Evolutionary conservation across 2,329 filamentous ascomycete species (phyloP).

Genomic region (Trichophaea hybrida): DNA sequence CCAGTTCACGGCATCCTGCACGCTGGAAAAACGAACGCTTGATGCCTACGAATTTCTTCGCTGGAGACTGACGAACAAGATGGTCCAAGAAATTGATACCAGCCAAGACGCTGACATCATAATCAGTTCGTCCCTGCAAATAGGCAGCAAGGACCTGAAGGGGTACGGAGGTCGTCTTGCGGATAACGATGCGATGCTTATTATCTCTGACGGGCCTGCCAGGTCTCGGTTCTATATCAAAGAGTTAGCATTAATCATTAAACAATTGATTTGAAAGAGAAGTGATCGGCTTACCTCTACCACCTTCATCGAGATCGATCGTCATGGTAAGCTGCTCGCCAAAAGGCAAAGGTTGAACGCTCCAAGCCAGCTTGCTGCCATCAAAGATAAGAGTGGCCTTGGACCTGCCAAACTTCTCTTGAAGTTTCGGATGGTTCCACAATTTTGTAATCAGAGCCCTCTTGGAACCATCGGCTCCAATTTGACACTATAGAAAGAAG

Average conservation of each 20-base stretch:
- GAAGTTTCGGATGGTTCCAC: constrained; percentile 53
- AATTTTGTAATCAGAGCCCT: constrained; percentile 56
- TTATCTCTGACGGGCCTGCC: constrained; percentile 29
- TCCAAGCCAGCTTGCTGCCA: constrained; percentile 72
- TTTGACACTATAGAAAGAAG: constrained; percentile 31
- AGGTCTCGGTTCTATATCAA: not conserved
- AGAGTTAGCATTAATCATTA: not conserved
- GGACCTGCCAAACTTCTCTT: constrained; percentile 39
- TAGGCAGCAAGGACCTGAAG: constrained; percentile 54
- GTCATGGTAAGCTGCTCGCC: constrained; percentile 41
- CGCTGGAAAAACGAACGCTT: constrained; percentile 69
- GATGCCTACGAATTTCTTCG: constrained; percentile 51
- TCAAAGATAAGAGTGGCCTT: constrained; percentile 28
- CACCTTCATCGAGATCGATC: constrained; percentile 60
- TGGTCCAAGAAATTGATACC: constrained; percentile 88
- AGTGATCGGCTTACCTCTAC: constrained; percentile 21
- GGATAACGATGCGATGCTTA: constrained; percentile 47
- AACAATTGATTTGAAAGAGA: not conserved
- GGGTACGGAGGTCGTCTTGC: constrained; percentile 51
- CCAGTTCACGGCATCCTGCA: constrained; percentile 41
- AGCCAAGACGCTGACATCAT: constrained; percentile 53
- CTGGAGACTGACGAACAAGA: constrained; percentile 65
- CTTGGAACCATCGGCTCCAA: constrained; percentile 51
- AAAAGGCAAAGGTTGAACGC: constrained; percentile 31
- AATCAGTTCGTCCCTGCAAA: constrained; percentile 44